Evolutionary conservation across 2,329 filamentous ascomycete genomes (phyloP), one percentile per base, ranked within the genome.

Genomic region (Colletotrichum theobromicola): DNA sequence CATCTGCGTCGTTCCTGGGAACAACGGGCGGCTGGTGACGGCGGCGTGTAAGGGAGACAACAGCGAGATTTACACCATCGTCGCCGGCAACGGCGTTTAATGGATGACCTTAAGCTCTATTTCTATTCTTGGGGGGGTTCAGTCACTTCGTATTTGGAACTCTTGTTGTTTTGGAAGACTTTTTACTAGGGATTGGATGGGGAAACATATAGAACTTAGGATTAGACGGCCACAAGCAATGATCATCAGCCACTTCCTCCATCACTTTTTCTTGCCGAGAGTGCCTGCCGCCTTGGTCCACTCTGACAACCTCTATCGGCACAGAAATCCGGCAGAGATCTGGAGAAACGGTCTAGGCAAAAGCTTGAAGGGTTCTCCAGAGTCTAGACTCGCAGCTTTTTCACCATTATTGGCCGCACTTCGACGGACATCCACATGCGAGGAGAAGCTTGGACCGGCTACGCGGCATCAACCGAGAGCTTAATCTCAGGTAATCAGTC

Each of bases 1-100:
- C 64, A 85, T 83, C 4, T 90, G 88, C 73, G 80, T 89, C 53
- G 79, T 87, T 7, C 79, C 83, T 24, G 85, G 85, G 13, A 76
- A 80, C 12, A 58, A 67, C 61, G 82, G 80, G 8, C 79, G 81
- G 7, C 77, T 84, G 53, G 80, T 79, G 42, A 80, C 82, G 16
- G 79, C 79, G 8, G 76, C 79, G 5, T 85, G 83, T 67, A 75
- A 77, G 24, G 76, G 78, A 26, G 78, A 81, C 34, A 74, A 71
- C 21, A 79, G 80, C 32, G 70, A 75, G 58, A 74, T 76, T 15
- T 83, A 81, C 61, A 81, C 76, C 12, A 79, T 83, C 37, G 62
- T 79, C 13, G 53, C n/a, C 42, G 70, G 42, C 35, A 55, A n/a
- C 28, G 50, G 24, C 13, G 5, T 61, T 34, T 32, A 16, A 62